Conservation (phyloP, 805 yeast species). For the Lipomyces chichibuensis region DNA sequence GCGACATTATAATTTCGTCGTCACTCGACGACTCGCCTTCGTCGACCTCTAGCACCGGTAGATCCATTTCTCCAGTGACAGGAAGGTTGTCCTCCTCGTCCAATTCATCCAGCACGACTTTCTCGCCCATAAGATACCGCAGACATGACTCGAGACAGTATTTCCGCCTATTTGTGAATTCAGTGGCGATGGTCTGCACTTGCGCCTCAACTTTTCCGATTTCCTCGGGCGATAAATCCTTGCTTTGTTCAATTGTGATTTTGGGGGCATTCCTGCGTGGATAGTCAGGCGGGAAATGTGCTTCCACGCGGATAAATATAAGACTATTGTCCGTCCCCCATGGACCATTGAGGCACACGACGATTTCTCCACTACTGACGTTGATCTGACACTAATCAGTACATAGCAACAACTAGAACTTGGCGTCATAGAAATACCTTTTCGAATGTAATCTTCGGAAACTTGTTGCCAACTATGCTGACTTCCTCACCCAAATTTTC, state of each 20-base stretch:
- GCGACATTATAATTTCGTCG: constrained; percentile 24
- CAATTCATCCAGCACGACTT: constrained; percentile 16
- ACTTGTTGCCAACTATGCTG: constrained; percentile 81
- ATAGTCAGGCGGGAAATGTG: constrained; percentile 72
- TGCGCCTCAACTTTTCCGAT: constrained; percentile 55
- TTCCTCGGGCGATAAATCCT: constrained; percentile 58
- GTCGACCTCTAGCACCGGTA: constrained; percentile 9
- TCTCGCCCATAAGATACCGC: constrained; percentile 78
- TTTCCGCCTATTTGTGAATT: constrained; percentile 58
- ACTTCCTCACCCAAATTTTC: constrained; percentile 90
- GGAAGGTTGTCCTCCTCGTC: neutral
- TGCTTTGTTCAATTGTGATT: constrained; percentile 77
- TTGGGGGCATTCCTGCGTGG: constrained; percentile 61
- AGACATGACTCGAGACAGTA: constrained; percentile 82
- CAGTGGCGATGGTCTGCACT: constrained; percentile 59
- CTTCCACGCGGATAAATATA: constrained; percentile 68
- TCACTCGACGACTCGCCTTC: constrained; percentile 22
- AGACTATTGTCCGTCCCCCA: constrained; percentile 57
- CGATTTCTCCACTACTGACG: constrained; percentile 80
- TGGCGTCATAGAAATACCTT: constrained; percentile 40
- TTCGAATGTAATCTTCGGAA: constrained; percentile 85
- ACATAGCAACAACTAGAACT: neutral
- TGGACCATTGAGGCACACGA: constrained; percentile 79
- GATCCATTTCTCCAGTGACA: neutral
- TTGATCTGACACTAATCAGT: constrained; percentile 52